phyloP scores from a whole-genome alignment of 2,329 filamentous ascomycete genomes.

The Annulohypoxylon truncatum region DNA sequence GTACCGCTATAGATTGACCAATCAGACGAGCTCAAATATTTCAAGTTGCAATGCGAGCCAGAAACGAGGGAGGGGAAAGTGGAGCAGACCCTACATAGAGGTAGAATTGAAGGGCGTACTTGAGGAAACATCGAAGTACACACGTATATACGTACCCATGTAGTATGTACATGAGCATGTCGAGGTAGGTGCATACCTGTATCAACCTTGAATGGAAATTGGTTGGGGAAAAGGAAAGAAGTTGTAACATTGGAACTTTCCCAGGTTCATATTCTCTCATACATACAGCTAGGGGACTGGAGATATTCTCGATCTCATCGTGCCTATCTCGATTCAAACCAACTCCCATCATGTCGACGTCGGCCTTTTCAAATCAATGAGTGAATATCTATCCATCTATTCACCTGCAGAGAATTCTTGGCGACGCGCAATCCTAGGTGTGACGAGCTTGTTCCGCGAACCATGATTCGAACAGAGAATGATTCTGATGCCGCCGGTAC shows the following conservation, averaged over 20 bases:
- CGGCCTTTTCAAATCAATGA: conserved; percentile 21
- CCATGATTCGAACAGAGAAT: conserved; percentile 46
- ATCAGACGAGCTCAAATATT: conserved; percentile 23
- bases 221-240: not conserved
- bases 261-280: conserved; percentile 18
- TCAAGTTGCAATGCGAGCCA: conserved; percentile 11
- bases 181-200: not conserved
- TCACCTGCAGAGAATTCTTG: conserved; percentile 46
- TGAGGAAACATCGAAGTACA: not conserved
- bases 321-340: not conserved
- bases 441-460: conserved; percentile 43
- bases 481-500: conserved; percentile 13
- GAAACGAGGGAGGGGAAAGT: not conserved
- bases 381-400: conserved; percentile 31
- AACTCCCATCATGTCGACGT: not conserved
- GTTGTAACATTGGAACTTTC: not conserved
- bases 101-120: conserved; percentile 18
- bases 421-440: conserved; percentile 51
- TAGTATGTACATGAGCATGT: too few relatives aligned
- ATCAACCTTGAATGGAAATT: too few relatives aligned
- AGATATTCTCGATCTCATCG: conserved; percentile 1
- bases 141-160: not conserved
- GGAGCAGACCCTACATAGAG: not conserved
- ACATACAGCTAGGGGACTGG: not conserved
- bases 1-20: conserved; percentile 27